Conservation (phyloP, 2,329 filamentous ascomycete species). For the Scedosporium minutisporum region DNA sequence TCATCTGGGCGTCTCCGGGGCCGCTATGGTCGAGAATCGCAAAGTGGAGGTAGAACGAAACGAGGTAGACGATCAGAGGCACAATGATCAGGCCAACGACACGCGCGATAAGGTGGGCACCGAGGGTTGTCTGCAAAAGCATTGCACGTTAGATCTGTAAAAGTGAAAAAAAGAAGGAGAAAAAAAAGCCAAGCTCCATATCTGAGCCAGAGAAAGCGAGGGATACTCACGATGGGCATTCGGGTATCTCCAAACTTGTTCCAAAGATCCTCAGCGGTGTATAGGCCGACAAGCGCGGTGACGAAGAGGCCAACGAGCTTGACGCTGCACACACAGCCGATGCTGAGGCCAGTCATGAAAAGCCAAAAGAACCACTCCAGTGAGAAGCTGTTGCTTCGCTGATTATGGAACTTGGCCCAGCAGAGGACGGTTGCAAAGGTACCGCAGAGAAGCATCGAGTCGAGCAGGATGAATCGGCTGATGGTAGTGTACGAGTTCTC, state of each 20-base stretch:
- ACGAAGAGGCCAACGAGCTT: conserved; percentile 97
- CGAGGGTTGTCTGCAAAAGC: conserved; percentile 45
- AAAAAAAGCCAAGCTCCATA: no score
- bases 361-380: conserved; percentile 93
- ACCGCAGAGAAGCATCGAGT: conserved; percentile 97
- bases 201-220: not conserved
- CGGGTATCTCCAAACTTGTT: conserved; percentile 91
- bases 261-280: conserved; percentile 95
- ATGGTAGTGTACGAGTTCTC: conserved; percentile 99
- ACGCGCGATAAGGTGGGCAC: conserved; percentile 68
- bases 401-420: conserved; percentile 92
- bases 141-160: not conserved
- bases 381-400: conserved; percentile 78
- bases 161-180: not conserved
- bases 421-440: conserved; percentile 96
- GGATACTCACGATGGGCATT: conserved; percentile 64
- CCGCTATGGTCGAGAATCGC: conserved; percentile 86
- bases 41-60: conserved; percentile 94
- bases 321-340: conserved; percentile 96
- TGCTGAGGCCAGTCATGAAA: conserved; percentile 84
- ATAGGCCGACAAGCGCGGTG: conserved; percentile 87
- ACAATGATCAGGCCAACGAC: conserved; percentile 81
- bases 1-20: conserved; percentile 99
- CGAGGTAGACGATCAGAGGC: conserved; percentile 83
- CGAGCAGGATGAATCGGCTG: conserved; percentile 93